phyloP scores from a whole-genome alignment of 208 protist species.

The Tritrichomonas musculus region DNA sequence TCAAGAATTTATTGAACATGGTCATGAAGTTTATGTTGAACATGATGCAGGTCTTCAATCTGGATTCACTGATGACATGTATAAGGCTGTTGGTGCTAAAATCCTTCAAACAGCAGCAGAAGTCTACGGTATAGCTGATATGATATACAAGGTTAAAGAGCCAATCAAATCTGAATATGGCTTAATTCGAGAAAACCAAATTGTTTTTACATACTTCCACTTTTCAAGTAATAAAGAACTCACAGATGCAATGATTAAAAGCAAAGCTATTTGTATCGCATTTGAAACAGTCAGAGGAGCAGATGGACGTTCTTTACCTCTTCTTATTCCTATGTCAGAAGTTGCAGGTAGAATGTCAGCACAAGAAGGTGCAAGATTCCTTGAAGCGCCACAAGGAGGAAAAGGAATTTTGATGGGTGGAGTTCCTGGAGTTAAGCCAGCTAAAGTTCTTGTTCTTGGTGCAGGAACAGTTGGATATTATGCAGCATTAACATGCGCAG shows the following conservation, averaged over 20 bases:
- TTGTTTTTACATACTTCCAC: slow-evolving; percentile 36
- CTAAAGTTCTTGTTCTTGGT: slow-evolving; percentile 31
- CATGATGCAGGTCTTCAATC: background rate
- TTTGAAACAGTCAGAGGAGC: slow-evolving; percentile 32
- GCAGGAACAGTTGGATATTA: slow-evolving; percentile 15
- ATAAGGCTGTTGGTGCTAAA: background rate
- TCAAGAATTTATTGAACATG: background rate
- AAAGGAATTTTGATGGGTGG: background rate
- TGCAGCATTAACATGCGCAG: background rate
- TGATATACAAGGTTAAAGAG: slow-evolving; percentile 36
- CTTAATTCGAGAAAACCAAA: background rate
- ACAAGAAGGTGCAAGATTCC: background rate
- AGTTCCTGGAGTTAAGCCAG: slow-evolving; percentile 29
- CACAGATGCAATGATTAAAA: slow-evolving; percentile 11
- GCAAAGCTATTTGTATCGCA: slow-evolving; percentile 18
- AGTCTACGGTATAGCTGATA: slow-evolving; percentile 24
- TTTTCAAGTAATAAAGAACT: background rate
- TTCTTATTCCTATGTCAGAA: slow-evolving; percentile 28
- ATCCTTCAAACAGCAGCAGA: slow-evolving; percentile 23
- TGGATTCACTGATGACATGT: slow-evolving; percentile 30
- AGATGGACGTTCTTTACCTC: slow-evolving; percentile 25
- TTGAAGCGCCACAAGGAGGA: background rate
- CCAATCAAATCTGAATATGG: background rate
- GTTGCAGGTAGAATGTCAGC: slow-evolving; percentile 28
- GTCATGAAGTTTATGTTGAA: slow-evolving; percentile 33